Conservation (phyloP, 2,329 filamentous ascomycete genomes). For the Alternaria triticina region DNA sequence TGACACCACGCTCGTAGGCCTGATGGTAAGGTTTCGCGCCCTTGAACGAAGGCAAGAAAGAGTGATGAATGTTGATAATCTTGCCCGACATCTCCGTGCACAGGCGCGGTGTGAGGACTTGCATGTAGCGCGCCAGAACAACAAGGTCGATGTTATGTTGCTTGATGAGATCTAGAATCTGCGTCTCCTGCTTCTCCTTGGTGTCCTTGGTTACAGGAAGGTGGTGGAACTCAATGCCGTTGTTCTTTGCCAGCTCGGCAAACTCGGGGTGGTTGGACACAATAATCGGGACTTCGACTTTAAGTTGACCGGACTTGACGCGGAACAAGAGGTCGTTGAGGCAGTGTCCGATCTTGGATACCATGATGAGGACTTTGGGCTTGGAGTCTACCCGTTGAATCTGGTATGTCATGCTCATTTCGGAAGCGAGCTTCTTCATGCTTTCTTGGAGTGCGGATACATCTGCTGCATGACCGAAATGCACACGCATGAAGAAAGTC, state of each 20-base stretch:
- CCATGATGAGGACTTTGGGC: constrained; percentile 83
- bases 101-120: constrained; percentile 76
- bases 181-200: constrained; percentile 74
- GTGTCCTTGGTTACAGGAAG: constrained; percentile 81
- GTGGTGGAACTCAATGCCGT: constrained; percentile 80
- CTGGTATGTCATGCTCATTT: constrained; percentile 74
- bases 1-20: constrained; percentile 83
- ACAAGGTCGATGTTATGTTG: constrained; percentile 77
- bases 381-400: constrained; percentile 72
- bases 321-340: constrained; percentile 85
- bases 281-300: constrained; percentile 77
- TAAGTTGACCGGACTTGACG: constrained; percentile 74
- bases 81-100: constrained; percentile 81
- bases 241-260: constrained; percentile 69
- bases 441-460: constrained; percentile 57
- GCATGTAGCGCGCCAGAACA: constrained; percentile 86
- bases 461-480: constrained; percentile 69
- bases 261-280: constrained; percentile 85
- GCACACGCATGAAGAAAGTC: constrained; percentile 88
- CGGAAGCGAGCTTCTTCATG: constrained; percentile 66
- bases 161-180: constrained; percentile 73
- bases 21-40: constrained; percentile 89
- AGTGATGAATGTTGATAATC: constrained; percentile 94
- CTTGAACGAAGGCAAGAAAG: constrained; percentile 86
- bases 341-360: constrained; percentile 87